phyloP scores from a whole-genome alignment of 768 basidiomycete genomes.

The Leccinum aurantiacum region DNA sequence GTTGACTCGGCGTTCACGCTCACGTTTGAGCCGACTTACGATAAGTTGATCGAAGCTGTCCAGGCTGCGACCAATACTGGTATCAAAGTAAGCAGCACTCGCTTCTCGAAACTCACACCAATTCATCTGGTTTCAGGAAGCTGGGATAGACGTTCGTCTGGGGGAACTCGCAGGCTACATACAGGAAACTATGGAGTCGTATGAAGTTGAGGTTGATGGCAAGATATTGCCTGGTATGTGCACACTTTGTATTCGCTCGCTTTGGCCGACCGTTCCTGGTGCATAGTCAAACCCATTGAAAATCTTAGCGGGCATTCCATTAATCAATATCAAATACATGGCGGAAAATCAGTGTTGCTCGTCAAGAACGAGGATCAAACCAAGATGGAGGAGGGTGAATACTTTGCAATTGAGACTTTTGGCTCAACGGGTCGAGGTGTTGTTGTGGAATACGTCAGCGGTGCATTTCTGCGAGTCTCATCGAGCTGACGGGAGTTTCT shows the following conservation, averaged over 20 bases:
- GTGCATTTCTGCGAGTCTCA: slow-evolving; percentile 1
- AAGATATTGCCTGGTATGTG: slow-evolving; percentile 73
- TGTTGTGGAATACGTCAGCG: slow-evolving; percentile 74
- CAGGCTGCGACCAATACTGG: slow-evolving; percentile 94
- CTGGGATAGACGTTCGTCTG: slow-evolving; percentile 92
- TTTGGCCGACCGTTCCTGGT: slow-evolving; percentile 1
- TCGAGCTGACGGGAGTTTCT: slow-evolving; percentile 3
- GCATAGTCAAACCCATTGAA: slow-evolving; percentile 86
- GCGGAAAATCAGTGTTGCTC: slow-evolving; percentile 87
- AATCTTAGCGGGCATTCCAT: slow-evolving; percentile 97
- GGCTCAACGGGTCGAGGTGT: slow-evolving; percentile 93
- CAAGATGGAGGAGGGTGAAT: slow-evolving; percentile 99
- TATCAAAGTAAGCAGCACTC: slow-evolving; percentile 57
- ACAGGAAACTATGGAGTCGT: slow-evolving; percentile 99
- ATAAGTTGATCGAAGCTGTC: slow-evolving; percentile 86
- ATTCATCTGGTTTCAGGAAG: slow-evolving; percentile 56
- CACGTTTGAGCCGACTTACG: slow-evolving; percentile 84
- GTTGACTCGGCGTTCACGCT: slow-evolving; percentile 95
- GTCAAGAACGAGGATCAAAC: slow-evolving; percentile 88
- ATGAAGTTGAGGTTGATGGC: slow-evolving; percentile 91
- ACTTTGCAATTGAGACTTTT: slow-evolving; percentile 98
- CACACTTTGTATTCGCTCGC: background rate
- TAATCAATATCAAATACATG: slow-evolving; percentile 87
- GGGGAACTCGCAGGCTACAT: slow-evolving; percentile 90
- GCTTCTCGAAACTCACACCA: slow-evolving; percentile 2